Evolutionary conservation across 2,329 filamentous ascomycete genomes (phyloP), one percentile per base, ranked within the genome.

Genomic region (Celoporthe dispersa): DNA sequence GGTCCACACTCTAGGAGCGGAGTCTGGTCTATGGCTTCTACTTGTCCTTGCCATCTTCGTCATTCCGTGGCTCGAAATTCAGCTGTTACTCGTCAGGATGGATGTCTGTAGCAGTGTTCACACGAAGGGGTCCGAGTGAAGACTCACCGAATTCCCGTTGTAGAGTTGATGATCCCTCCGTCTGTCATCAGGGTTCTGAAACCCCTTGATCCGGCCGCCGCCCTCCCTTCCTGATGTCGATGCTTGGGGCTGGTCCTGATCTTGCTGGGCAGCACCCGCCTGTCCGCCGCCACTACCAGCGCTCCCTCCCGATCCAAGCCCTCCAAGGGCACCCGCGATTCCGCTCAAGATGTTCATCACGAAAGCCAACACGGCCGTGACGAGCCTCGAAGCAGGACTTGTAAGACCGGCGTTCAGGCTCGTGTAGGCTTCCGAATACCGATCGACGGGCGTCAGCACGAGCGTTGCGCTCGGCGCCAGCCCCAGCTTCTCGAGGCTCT

Each of bases 81-180:
- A 91, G 79, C 89, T 92, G 73, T 66, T 60, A 19, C 2, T 67
- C 66, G 73, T 81, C 74, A 83, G 80, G 2, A 31, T 22, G 14
- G 19, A 14, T 44, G 37, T 3, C 14, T 41, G 37, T 63, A 8
- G 22, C 14, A 63, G 8, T 44, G 35, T 28, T 63, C 35, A 63
- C 39, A n/a, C 19, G 19, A 25, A 25, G 11, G 33, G 37, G 22
- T 37, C 37, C 22, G 12, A 8, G 25, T 48, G 2, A 60, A 12
- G n/a, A 82, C 88, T 80, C 84, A 94, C 92, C 78, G 93, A 93
- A 77, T 97, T 98, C 1, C 94, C 94, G 76, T 98, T 98, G 78
- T 98, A 97, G 62, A 97, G 87, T 76, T 97, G 91, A 60, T 89
- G 86, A 72, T 90, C 85, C 68, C 87, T 80, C 67, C 84, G 83